These are phyloP conservation scores for Purpureocillium takamizusanense DNA, from an alignment of 2,329 filamentous ascomycete genomes.

Conservation along the genomic window DNA sequence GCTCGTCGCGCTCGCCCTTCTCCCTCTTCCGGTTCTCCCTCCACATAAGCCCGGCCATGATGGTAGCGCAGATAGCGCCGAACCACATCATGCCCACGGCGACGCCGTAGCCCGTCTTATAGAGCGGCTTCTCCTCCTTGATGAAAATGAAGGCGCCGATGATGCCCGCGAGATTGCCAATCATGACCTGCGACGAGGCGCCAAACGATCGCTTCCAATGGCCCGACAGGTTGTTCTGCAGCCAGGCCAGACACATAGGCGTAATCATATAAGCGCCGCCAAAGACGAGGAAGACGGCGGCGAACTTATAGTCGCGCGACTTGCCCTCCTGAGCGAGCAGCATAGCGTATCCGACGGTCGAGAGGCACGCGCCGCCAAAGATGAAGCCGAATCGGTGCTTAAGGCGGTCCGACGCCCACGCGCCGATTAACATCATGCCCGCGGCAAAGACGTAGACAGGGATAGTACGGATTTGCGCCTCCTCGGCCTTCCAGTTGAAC, in stretches of 20 bases:
- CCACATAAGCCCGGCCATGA: constrained; percentile 18
- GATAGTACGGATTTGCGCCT: constrained; percentile 25
- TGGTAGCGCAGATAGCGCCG: constrained; percentile 22
- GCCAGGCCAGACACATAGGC: constrained; percentile 46
- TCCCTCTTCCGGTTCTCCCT: constrained; percentile 25
- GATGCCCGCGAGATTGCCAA: constrained; percentile 42
- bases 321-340: constrained; percentile 28
- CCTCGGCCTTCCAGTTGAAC: constrained; percentile 22
- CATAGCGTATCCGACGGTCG: constrained; percentile 45
- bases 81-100: constrained; percentile 37
- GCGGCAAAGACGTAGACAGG: constrained; percentile 26
- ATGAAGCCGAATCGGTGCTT: constrained; percentile 47
- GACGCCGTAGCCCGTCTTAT: constrained; percentile 39
- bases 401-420: constrained; percentile 39
- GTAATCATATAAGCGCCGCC: constrained; percentile 44
- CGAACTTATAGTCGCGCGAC: constrained; percentile 31
- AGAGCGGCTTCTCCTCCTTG: constrained; percentile 34
- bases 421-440: constrained; percentile 17
- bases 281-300: constrained; percentile 45
- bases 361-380: constrained; percentile 37
- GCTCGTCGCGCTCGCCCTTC: constrained; percentile 19
- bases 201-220: constrained; percentile 48
- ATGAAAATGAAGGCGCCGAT: constrained; percentile 37
- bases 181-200: constrained; percentile 37
- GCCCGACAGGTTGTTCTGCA: constrained; percentile 45